These are phyloP conservation scores for Patellaria atrata DNA, from an alignment of 495 filamentous ascomycete species.

Conservation along the genomic window DNA sequence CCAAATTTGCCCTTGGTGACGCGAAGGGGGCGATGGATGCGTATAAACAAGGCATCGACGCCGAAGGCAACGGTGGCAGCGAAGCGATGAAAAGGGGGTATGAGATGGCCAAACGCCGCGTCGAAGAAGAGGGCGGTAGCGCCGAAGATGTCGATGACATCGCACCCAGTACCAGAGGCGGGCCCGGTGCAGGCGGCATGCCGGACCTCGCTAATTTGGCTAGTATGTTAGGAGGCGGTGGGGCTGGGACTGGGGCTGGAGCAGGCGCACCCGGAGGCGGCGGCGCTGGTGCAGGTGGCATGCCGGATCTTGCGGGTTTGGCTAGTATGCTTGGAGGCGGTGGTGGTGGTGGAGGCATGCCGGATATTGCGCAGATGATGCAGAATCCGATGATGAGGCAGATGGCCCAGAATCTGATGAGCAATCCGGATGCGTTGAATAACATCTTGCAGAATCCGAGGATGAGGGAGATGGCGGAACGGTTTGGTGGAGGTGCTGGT, in stretches of 20 bases:
- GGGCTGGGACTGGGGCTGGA: too few relatives aligned
- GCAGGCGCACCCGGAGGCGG: slow-evolving; percentile 37
- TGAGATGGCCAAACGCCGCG: slow-evolving; percentile 73
- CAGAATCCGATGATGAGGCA: slow-evolving; percentile 91
- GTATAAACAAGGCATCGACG: slow-evolving; percentile 82
- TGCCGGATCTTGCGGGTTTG: slow-evolving; percentile 40
- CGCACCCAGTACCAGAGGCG: too few relatives aligned
- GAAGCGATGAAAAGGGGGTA: slow-evolving; percentile 89
- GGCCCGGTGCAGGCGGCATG: slow-evolving; percentile 27
- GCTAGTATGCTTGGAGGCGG: slow-evolving; percentile 63
- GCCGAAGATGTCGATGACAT: slow-evolving; percentile 33
- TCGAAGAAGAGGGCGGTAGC: slow-evolving; percentile 52
- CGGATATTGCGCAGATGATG: slow-evolving; percentile 76
- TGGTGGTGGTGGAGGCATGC: slow-evolving; percentile 64
- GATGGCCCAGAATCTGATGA: slow-evolving; percentile 96
- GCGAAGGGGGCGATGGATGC: slow-evolving; percentile 86
- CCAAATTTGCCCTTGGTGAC: slow-evolving; percentile 79
- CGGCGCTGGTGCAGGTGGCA: slow-evolving; percentile 27
- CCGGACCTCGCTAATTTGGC: slow-evolving; percentile 41
- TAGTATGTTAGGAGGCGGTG: slow-evolving; percentile 62
- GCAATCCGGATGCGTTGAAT: slow-evolving; percentile 78
- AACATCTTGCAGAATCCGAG: slow-evolving; percentile 91
- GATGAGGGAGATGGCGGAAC: slow-evolving; percentile 64
- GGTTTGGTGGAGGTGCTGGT: slow-evolving; percentile 38
- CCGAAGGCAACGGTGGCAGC: slow-evolving; percentile 81